A percentile compares a stretch with the other conserved stretches of the same genome.
phyloP scores from a whole-genome alignment of 129 eudicot species.

The Deinandra increscens region DNA sequence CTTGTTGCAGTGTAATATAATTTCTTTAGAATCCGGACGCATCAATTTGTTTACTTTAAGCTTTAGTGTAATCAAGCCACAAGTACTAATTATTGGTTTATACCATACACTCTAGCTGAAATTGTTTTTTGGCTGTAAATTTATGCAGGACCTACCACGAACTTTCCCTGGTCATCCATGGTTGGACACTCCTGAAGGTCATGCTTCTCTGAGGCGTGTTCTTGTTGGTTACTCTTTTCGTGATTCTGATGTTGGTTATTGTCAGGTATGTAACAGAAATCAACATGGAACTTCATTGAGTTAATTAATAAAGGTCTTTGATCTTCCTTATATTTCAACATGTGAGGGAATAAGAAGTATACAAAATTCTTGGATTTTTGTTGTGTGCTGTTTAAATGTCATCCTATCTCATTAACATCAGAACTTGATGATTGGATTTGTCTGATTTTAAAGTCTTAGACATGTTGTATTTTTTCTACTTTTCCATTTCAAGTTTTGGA shows the following conservation, averaged over 20 bases:
- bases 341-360: not conserved
- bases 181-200: constrained; percentile 97
- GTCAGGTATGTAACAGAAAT: constrained; percentile 57
- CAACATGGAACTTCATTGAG: not conserved
- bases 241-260: constrained; percentile 96
- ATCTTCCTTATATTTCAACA: not conserved
- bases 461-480: not conserved
- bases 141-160: constrained; percentile 76
- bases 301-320: not conserved
- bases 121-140: constrained; percentile 11
- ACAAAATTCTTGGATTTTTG: not conserved
- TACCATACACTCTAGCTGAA: not conserved
- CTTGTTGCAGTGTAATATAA: not conserved
- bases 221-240: constrained; percentile 97
- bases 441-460: not conserved
- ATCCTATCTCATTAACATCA: not conserved
- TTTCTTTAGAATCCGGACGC: constrained; percentile 10
- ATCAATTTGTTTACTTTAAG: not conserved
- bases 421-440: not conserved
- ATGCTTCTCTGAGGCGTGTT: constrained; percentile 92
- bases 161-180: constrained; percentile 98
- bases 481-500: not conserved
- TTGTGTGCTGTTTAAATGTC: not conserved
- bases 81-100: not conserved
- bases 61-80: not conserved